phyloP scores from a whole-genome alignment of 495 filamentous ascomycete species.

The Tuber calosporum region DNA sequence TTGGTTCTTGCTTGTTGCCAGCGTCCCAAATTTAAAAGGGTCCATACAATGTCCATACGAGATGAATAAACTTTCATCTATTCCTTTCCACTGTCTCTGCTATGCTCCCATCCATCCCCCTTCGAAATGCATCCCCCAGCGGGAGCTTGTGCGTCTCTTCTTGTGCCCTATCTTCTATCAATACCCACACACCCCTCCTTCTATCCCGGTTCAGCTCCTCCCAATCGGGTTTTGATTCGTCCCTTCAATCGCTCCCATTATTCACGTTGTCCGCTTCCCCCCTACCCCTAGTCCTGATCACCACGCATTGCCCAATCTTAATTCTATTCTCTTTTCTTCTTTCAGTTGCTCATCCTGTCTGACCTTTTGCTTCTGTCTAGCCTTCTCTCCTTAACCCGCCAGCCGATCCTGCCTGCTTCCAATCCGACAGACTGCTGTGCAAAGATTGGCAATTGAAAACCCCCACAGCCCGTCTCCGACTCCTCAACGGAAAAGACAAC shows the following conservation, averaged over 20 bases:
- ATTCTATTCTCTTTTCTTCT: slow-evolving; percentile 25
- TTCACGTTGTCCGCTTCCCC: slow-evolving; percentile 30
- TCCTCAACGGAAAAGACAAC: slow-evolving; percentile 24
- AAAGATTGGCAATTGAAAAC: slow-evolving; percentile 37
- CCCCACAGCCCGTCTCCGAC: slow-evolving; percentile 31
- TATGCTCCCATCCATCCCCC: slow-evolving; percentile 8
- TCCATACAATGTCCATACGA: slow-evolving; percentile 6
- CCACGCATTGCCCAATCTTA: slow-evolving; percentile 30
- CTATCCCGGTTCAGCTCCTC: slow-evolving; percentile 44
- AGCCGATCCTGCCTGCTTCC: slow-evolving; percentile 30
- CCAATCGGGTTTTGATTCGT: slow-evolving; percentile 42
- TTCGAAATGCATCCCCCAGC: slow-evolving; percentile 17
- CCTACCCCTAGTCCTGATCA: slow-evolving; percentile 38
- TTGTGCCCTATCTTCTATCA: slow-evolving; percentile 4
- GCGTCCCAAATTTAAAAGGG: slow-evolving; percentile 9
- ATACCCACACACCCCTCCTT: slow-evolving; percentile 30
- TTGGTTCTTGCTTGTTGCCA: slow-evolving; percentile 7
- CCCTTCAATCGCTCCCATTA: slow-evolving; percentile 34
- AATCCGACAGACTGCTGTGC: slow-evolving; percentile 28
- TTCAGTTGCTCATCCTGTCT: slow-evolving; percentile 13
- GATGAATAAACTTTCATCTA: slow-evolving; percentile 11
- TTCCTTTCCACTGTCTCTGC: not conserved
- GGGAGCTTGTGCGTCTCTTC: slow-evolving; percentile 26
- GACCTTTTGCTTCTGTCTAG: slow-evolving; percentile 31
- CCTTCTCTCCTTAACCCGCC: slow-evolving; percentile 36